Base-by-base conservation (phyloP, 192 early-diverging fungal genomes). In the Phycomyces blakesleeanus region DNA sequence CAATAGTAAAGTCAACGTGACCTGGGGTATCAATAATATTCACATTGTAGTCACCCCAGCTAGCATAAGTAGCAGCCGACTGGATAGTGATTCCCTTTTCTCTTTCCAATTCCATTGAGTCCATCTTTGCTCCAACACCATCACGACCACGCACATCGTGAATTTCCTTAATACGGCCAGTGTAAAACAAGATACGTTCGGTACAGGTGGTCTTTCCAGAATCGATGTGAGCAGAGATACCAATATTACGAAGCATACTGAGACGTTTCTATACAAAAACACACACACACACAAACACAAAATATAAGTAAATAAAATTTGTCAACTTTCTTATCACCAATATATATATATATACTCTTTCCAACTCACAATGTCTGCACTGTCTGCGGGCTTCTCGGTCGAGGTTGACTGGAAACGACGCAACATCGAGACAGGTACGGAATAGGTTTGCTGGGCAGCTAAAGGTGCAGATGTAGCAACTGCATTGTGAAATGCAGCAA, bases 21-120 rank as follows among this genome's bases (percentile, higher is more conserved):
- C 91, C 91, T 34, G 97, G 91, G 1, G 91, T 93, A 69, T 93
- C 91, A 53, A 93, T 93, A 61, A 93, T 91, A 69, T 91, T 91
- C 38, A 93, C 81, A 65, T 90, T 90, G 58, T 84, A 83, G 57
- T 87, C 81, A 59, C 81, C 82, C 91, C 91, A 93, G 50, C 79
- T 73, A n/a, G 85, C 84, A 74, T 89, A 91, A 15, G 91, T 93
- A 22, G 91, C 89, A n/a, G 91, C 91, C 37, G 86, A 89, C 77
- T 91, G 89, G 65, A 93, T 93, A 26, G 91, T 93, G 65, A 93
- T 93, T 34, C 91, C 91, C 76, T 90, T 88, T 75, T 98, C 97
- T 63, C 95, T 83, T 81, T 97, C 97, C 21, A 97, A 82, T 25
- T 97, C 95, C 97, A 98, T 98, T 39, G 93, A 96, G 79, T 99